These are phyloP conservation scores for Cyclotella baltica DNA, from an alignment of 108 stramenopile genomes.

Conservation along the genomic window DNA sequence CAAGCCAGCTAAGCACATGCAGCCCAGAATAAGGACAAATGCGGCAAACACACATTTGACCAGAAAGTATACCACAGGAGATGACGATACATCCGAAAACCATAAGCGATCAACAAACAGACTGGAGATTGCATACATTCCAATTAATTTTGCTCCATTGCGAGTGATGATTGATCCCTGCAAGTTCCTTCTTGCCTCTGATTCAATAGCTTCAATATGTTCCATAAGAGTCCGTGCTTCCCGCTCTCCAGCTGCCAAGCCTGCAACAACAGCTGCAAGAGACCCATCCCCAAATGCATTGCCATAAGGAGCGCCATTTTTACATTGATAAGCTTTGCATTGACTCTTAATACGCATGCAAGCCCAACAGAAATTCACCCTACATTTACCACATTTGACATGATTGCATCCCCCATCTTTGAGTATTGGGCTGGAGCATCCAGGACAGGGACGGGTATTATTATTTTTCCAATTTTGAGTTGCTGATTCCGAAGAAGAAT, in stretches of 20 bases:
- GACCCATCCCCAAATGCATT: constrained; percentile 54
- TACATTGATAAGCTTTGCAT: constrained; percentile 60
- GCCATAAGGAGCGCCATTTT: constrained; percentile 67
- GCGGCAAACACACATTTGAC: background rate
- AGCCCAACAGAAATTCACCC: constrained; percentile 70
- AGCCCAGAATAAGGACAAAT: background rate
- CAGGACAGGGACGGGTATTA: constrained; percentile 48
- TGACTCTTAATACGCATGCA: constrained; percentile 62
- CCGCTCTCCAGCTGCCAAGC: constrained; percentile 16
- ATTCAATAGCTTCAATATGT: constrained; percentile 35
- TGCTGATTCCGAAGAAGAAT: constrained; percentile 45
- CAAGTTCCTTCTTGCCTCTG: constrained; percentile 15
- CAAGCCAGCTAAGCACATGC: background rate
- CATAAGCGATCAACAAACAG: background rate
- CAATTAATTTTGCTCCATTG: background rate
- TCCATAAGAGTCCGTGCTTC: constrained; percentile 41
- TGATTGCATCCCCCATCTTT: constrained; percentile 62
- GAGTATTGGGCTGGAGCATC: constrained; percentile 47
- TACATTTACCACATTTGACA: constrained; percentile 60
- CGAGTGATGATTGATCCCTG: constrained; percentile 7
- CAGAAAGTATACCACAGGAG: background rate
- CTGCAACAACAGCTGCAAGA: constrained; percentile 15
- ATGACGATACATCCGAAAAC: background rate
- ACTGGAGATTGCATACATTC: background rate
- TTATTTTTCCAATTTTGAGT: constrained; percentile 58